These are phyloP conservation scores for Hericium rajendrae DNA, from an alignment of 768 basidiomycete species.

Conservation along the genomic window DNA sequence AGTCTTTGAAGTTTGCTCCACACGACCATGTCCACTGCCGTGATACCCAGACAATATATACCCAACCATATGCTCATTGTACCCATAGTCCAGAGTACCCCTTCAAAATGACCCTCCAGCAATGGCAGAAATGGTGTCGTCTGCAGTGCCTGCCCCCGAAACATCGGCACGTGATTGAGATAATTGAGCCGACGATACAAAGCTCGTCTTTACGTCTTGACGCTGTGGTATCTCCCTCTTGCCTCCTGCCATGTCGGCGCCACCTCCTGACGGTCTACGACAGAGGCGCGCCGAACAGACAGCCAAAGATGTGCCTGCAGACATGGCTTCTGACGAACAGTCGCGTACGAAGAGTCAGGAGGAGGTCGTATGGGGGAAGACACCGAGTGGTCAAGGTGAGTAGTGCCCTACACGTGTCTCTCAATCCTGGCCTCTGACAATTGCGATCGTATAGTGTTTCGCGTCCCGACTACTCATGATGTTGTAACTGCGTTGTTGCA, in stretches of 20 bases:
- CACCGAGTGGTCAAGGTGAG: neutral
- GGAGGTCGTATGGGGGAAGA: neutral
- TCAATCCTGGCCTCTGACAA: neutral
- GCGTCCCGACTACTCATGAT: conserved; percentile 87
- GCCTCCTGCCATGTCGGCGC: neutral
- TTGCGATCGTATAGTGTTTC: conserved; percentile 54
- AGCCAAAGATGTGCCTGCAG: too few relatives aligned
- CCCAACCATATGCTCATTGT: too few relatives aligned
- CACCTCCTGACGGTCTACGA: neutral
- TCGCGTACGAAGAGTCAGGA: neutral
- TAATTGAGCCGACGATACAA: neutral
- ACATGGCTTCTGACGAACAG: neutral
- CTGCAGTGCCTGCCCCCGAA: too few relatives aligned
- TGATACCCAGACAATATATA: too few relatives aligned
- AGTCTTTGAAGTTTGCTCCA: too few relatives aligned
- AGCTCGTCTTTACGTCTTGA: neutral
- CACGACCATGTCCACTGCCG: too few relatives aligned
- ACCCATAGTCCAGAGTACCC: too few relatives aligned
- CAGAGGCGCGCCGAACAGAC: neutral
- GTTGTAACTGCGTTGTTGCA: conserved; percentile 80
- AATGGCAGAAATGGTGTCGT: too few relatives aligned
- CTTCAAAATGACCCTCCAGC: too few relatives aligned
- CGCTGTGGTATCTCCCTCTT: neutral
- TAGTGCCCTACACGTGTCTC: neutral
- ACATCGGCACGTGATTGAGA: neutral